Evolutionary conservation across 495 filamentous ascomycete genomes (phyloP), one percentile per base, ranked within the genome.

Genomic region (Penicillium steckii): DNA sequence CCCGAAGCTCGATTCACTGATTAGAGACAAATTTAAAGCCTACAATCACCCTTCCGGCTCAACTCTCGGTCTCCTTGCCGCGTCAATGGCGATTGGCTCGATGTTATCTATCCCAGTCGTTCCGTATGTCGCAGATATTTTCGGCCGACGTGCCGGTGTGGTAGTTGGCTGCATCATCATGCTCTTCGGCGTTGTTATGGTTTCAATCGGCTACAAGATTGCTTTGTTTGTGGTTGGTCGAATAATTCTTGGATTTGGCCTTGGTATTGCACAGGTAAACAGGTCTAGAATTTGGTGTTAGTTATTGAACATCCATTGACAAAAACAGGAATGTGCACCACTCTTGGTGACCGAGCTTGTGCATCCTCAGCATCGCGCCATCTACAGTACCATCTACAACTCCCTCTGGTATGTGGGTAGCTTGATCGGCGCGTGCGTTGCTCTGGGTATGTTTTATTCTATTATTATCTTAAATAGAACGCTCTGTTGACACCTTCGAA

Each of bases 141-240:
- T 80, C 42, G 85, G 85, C 48, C 82, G 85, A 37, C 81, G 84
- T 52, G 35, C 75, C 50, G 81, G 83, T 44, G 82, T 88, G 46
- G 68, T 81, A 42, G 68, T 83, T 48, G 85, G 85, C 33, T 85
- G 83, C 44, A 53, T 76, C 3, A 80, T 87, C 61, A 87, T 87
- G 83, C 82, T 66, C 25, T 89, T 90, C 54, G 87, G 88, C 15
- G 85, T 89, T 24, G 80, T 79, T 15, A 83, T 90, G 30, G 77
- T 80, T 9, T 52, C 56, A 9, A 55, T 55, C 8, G 56, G 52
- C n/a, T 55, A 59, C 13, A 45, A 76, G 77, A 42, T 80, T 82
- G 30, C 86, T 82, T 25, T 79, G 71, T 86, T 80, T 61, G 72
- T 85, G 47, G 79, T 73, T 22, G 84, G 81, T 19, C 47, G 73